Evolutionary conservation across 441 rosid genomes (phyloP).

Genomic region (Pelargonium citronellum): DNA sequence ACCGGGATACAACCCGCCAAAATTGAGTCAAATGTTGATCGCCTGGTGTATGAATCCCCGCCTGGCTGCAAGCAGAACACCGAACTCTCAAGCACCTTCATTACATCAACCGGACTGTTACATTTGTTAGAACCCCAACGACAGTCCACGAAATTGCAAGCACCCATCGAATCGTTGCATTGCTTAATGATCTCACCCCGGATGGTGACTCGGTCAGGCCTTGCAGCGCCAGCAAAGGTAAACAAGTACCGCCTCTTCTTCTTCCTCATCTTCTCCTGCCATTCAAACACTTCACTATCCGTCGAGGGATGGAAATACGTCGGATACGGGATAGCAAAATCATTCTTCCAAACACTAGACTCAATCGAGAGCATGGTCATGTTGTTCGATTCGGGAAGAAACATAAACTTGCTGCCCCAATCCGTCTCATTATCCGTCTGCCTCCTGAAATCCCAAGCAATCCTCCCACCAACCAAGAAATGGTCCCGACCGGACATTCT

Average conservation of each 20-base stretch:
- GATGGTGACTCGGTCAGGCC: constrained; percentile 52
- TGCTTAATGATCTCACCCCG: constrained; percentile 52
- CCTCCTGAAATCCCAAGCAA: constrained; percentile 82
- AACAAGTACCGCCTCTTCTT: constrained; percentile 43
- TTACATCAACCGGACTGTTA: constrained; percentile 40
- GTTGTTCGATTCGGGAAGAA: constrained; percentile 53
- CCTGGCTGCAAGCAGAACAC: constrained; percentile 75
- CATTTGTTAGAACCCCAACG: constrained; percentile 30
- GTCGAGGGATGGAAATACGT: constrained; percentile 76
- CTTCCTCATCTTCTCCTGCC: constrained; percentile 58
- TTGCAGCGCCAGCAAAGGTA: constrained; percentile 61
- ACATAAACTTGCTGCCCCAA: constrained; percentile 75
- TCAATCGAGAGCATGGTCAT: constrained; percentile 69
- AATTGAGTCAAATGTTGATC: constrained; percentile 78
- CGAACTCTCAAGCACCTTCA: constrained; percentile 55
- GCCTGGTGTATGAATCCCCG: constrained; percentile 73
- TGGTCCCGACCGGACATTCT: constrained; percentile 59
- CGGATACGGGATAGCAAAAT: constrained; percentile 74
- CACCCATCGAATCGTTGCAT: constrained; percentile 48
- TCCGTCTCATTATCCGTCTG: constrained; percentile 29
- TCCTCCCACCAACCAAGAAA: constrained; percentile 78
- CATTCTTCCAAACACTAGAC: constrained; percentile 70
- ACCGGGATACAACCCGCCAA: constrained; percentile 80
- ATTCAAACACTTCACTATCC: constrained; percentile 39
- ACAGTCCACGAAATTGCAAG: constrained; percentile 57